Evolutionary conservation across 2,329 filamentous ascomycete genomes (phyloP), one percentile per base, ranked within the genome.

Genomic region (Calonectria honghensis): DNA sequence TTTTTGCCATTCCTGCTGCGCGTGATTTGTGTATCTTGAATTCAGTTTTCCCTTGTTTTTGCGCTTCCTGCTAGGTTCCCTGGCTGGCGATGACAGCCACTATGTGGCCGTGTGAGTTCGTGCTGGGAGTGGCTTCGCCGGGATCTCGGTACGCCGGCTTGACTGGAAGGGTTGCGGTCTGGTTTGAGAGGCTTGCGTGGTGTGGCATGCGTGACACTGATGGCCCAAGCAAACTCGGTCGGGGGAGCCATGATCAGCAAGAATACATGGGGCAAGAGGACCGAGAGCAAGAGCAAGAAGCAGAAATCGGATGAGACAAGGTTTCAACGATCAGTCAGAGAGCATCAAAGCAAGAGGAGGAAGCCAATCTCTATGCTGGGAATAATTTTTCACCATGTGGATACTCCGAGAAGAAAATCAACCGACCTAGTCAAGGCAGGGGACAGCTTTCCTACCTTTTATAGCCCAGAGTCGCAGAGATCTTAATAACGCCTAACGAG

Each of bases 401-500:
- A 79, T 79, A 78, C 77, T 76, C 78, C 79, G 78, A 79, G 79
- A 76, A 79, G 57, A 80, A 74, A 81, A 76, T 76, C 80, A 80
- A 73, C 78, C 79, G 76, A 77, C 78, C 82, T 82, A 83, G 83
- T 78, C 83, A 79, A 80, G 81, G 77, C 79, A 79, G 80, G 80
- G 81, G 81, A 77, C 80, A 79, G 78, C 77, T 74, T 81, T 77
- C 79, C 75, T 78, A 82, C 86, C 84, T 85, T 86, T 81, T 81
- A 86, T 89, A 89, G 87, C 86, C 86, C 81, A 83, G 85, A 86
- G 84, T 86, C 83, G 84, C 84, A 85, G 84, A 87, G 84, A 85
- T 85, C 85, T 85, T 84, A 84, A 64, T 85, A 85, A 83, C 76
- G 83, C 83, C 82, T 82, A 81, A 82, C 80, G 82, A 85, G 83